A percentile compares a stretch with the other conserved stretches of the same genome.
These are phyloP conservation scores for Citrus cavaleriei DNA, from an alignment of 345 rosid genomes.

Conservation along the genomic window DNA sequence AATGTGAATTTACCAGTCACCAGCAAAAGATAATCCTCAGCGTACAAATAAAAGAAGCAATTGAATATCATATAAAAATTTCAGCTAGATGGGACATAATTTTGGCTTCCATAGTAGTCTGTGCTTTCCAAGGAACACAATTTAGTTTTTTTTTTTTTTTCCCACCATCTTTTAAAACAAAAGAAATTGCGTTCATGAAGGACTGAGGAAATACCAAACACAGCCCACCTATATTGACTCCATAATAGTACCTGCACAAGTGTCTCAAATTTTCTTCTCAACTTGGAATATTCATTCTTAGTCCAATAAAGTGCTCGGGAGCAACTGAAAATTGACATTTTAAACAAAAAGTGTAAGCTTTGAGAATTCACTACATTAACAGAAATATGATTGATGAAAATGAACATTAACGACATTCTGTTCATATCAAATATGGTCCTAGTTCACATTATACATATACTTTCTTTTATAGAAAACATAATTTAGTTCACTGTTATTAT, in stretches of 20 bases:
- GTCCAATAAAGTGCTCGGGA: slow-evolving; percentile 13
- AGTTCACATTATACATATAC: not conserved
- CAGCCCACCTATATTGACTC: not conserved
- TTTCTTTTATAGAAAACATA: no score
- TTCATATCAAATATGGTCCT: not conserved
- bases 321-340: slow-evolving; percentile 16
- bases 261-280: slow-evolving; percentile 19
- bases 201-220: not conserved
- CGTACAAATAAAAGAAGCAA: not conserved
- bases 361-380: not conserved
- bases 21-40: not conserved
- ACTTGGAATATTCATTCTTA: slow-evolving; percentile 19
- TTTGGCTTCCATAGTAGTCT: no score
- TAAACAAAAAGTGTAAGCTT: not conserved
- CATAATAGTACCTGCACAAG: slow-evolving; percentile 17
- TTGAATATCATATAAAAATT: not conserved
- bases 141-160: not conserved
- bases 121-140: not conserved
- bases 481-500: no score
- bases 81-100: no score
- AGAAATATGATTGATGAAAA: not conserved
- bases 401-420: not conserved
- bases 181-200: not conserved
- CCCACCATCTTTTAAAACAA: not conserved
- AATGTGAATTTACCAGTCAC: not conserved